phyloP scores from a whole-genome alignment of 2,329 filamentous ascomycete species.

The Xylaria multiplex region DNA sequence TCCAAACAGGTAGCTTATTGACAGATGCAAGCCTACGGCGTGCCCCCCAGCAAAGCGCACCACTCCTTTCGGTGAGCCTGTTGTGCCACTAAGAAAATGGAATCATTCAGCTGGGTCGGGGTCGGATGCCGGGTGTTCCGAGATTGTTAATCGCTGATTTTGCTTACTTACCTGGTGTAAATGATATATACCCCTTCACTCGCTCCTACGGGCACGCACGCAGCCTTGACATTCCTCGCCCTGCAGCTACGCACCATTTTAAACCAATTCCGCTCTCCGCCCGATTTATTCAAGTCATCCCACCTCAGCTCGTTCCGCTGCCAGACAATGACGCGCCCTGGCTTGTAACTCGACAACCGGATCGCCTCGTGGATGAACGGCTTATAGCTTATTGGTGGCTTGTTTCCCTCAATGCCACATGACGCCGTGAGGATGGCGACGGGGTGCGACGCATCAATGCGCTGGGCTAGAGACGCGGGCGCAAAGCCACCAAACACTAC shows the following conservation, averaged over 20 bases:
- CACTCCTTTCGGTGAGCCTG: slow-evolving; percentile 78
- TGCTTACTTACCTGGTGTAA: slow-evolving; percentile 62
- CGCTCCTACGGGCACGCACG: slow-evolving; percentile 80
- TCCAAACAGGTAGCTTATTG: slow-evolving; percentile 64
- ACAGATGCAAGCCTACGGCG: slow-evolving; percentile 84
- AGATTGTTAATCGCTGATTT: neutral
- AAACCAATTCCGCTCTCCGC: slow-evolving; percentile 83
- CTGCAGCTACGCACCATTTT: slow-evolving; percentile 76
- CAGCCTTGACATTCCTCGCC: slow-evolving; percentile 73
- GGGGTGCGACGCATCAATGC: slow-evolving; percentile 84
- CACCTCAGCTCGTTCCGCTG: slow-evolving; percentile 81
- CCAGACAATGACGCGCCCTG: slow-evolving; percentile 80
- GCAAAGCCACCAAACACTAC: slow-evolving; percentile 96
- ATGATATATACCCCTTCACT: slow-evolving; percentile 86
- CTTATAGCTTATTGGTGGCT: slow-evolving; percentile 81
- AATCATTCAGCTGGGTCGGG: slow-evolving; percentile 6
- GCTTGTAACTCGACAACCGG: slow-evolving; percentile 74
- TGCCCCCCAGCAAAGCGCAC: slow-evolving; percentile 82
- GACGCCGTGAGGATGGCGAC: slow-evolving; percentile 85
- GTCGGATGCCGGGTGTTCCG: slow-evolving; percentile 9
- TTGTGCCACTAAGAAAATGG: slow-evolving; percentile 67
- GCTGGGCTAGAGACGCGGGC: slow-evolving; percentile 80
- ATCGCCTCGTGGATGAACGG: slow-evolving; percentile 81
- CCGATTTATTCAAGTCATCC: slow-evolving; percentile 72
- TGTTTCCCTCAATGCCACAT: slow-evolving; percentile 88